These are phyloP conservation scores for Hypoxylon sp. DNA, from an alignment of 2,329 filamentous ascomycete genomes.

Conservation along the genomic window DNA sequence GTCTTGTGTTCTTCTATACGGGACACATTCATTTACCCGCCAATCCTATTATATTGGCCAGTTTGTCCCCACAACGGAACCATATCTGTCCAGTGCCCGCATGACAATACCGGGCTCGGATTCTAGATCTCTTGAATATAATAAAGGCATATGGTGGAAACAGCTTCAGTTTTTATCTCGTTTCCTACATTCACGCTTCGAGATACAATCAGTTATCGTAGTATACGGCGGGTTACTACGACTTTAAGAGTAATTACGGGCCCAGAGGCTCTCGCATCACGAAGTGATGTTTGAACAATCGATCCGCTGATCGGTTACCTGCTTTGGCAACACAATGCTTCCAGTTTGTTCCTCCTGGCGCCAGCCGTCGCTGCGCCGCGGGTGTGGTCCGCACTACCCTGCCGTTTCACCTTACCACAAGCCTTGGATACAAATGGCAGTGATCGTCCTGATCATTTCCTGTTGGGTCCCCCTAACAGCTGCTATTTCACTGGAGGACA, in stretches of 20 bases:
- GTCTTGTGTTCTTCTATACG: constrained; percentile 28
- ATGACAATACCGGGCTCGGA: constrained; percentile 29
- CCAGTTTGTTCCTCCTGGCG: constrained; percentile 37
- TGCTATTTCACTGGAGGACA: constrained; percentile 49
- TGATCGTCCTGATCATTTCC: constrained; percentile 54
- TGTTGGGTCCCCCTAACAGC: constrained; percentile 49
- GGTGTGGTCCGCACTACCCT: constrained; percentile 44
- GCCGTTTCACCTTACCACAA: constrained; percentile 49
- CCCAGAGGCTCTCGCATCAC: constrained; percentile 38
- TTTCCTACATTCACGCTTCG: constrained; percentile 11
- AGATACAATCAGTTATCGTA: constrained; percentile 23
- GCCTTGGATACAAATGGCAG: constrained; percentile 50
- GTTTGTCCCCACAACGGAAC: constrained; percentile 32
- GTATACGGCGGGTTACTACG: constrained; percentile 23
- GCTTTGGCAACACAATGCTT: constrained; percentile 45
- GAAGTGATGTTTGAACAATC: constrained; percentile 48
- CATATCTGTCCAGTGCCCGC: constrained; percentile 20
- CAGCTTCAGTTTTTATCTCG: constrained; percentile 19
- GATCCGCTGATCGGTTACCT: constrained; percentile 47
- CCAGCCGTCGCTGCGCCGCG: constrained; percentile 41
- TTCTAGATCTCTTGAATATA: constrained; percentile 32
- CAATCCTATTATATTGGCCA: constrained; percentile 35
- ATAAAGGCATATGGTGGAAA: constrained; percentile 30
- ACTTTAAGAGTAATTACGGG: constrained; percentile 21
- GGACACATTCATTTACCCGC: constrained; percentile 42